Base-by-base conservation (phyloP, 2,329 filamentous ascomycete genomes). In the Trichoderma atroviride region DNA sequence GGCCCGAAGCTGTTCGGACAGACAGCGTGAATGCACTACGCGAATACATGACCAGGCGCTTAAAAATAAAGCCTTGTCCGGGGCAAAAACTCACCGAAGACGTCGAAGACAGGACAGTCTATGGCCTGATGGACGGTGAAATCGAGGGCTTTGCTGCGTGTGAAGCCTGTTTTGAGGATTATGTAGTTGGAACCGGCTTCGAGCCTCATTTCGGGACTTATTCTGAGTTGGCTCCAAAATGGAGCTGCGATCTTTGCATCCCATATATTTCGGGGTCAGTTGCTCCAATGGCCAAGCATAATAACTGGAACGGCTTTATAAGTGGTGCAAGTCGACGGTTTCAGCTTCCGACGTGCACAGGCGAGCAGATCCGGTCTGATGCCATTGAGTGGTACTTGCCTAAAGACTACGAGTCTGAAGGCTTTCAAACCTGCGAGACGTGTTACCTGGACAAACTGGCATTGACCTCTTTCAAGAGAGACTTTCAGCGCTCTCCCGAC, bases 161-260 rank as follows among this genome's bases (percentile, higher is more conserved):
- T 35, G 76, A 81, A 37, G 77, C 80, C 11, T 82, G 81, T 62
- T 79, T 76, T 69, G 74, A 79, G 13, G 79, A 82, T 47, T 58
- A 70, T 1, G 66, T 81, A 2, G 71, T 65, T 1, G 76, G 74
- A 0, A 77, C 74, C 0, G 24, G 73, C 0, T 79, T 81, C 14
- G 75, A 78, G n/a, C 19, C 70, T 4, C 71, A 71, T 0, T 81
- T 82, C 27, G 72, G 72, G 0, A 73, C 71, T 0, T 71, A 71
- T 57, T 22, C 37, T 4, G 53, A 67, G 19, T n/a, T 22, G 5
- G 11, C 37, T 55, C 24, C 63, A 5, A 72, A 72, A 13, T 82
- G 80, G 80, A 70, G 71, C 4, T 81, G 79, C 37, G 76, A 80
- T 40, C 29, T 78, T 13, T 72, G 74, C n/a, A 66, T 79, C 0